phyloP scores from a whole-genome alignment of 1,284 basidiomycete genomes.

The Anthracocystis setariae region DNA sequence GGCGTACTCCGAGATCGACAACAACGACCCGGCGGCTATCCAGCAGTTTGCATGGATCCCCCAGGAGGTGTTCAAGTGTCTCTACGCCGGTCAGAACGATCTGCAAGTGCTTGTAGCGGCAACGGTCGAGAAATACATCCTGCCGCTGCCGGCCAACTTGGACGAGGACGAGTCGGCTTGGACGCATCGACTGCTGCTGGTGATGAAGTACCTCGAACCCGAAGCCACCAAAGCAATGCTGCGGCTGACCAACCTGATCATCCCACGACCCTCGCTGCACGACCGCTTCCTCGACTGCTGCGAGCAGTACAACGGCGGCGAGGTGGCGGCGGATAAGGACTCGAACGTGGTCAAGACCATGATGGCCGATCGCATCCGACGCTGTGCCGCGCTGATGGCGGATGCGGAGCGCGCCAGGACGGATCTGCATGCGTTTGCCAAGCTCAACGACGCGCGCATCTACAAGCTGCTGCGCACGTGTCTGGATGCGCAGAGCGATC shows the following conservation, averaged over 20 bases:
- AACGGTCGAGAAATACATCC: conserved; percentile 77
- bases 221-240: conserved; percentile 73
- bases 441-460: conserved; percentile 83
- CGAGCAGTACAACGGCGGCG: conserved; percentile 71
- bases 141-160: conserved; percentile 80
- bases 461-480: conserved; percentile 85
- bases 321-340: conserved; percentile 80
- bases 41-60: conserved; percentile 95
- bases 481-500: conserved; percentile 82
- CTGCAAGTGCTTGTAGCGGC: conserved; percentile 70
- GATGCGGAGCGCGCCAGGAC: conserved; percentile 80
- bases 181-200: conserved; percentile 83
- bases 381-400: conserved; percentile 23
- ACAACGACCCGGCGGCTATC: conserved; percentile 78
- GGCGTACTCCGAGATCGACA: conserved; percentile 92
- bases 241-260: conserved; percentile 71
- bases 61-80: conserved; percentile 74
- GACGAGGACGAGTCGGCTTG: conserved; percentile 81
- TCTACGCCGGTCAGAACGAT: conserved; percentile 68
- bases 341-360: conserved; percentile 68
- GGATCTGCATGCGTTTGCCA: conserved; percentile 85
- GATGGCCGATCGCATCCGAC: conserved; percentile 45
- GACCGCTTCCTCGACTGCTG: conserved; percentile 56
- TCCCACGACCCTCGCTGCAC: conserved; percentile 29
- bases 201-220: conserved; percentile 77